phyloP scores from a whole-genome alignment of 257 asterid species.

The Rhazya stricta region DNA sequence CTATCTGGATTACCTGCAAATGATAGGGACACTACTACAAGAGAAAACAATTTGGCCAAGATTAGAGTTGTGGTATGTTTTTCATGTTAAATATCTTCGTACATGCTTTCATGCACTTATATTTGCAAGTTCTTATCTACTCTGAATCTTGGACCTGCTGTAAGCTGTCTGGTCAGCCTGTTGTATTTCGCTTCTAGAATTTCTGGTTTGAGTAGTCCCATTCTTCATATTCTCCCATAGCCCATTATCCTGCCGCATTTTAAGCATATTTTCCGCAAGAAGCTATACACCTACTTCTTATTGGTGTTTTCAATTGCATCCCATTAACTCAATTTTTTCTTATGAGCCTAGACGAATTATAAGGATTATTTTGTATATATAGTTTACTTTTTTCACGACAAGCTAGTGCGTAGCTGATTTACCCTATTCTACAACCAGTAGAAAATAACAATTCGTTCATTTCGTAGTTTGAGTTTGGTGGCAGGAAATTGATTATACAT shows the following conservation, averaged over 20 bases:
- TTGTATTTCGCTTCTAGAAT: not conserved
- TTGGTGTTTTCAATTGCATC: not conserved
- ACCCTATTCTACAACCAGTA: not conserved
- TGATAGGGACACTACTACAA: constrained; percentile 55
- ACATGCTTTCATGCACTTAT: not conserved
- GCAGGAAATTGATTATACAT: not conserved
- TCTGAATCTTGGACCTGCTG: not conserved
- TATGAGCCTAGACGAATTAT: not conserved
- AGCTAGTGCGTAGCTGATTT: not conserved
- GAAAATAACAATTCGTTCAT: not conserved
- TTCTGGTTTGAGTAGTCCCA: not conserved
- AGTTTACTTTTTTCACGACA: not conserved
- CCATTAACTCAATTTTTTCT: not conserved
- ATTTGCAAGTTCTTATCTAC: not conserved
- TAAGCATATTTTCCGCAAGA: not conserved
- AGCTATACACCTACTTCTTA: not conserved
- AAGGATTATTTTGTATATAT: not conserved
- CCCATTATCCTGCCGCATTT: not conserved
- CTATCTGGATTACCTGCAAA: constrained; percentile 39
- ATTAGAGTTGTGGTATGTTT: constrained; percentile 90
- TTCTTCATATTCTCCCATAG: not conserved
- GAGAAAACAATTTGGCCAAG: constrained; percentile 93
- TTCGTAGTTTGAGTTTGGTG: not conserved
- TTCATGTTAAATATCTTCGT: not conserved
- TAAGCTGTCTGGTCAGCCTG: not conserved